Base-by-base conservation (phyloP, 2,329 filamentous ascomycete genomes). In the Gaeumannomyces sp. region DNA sequence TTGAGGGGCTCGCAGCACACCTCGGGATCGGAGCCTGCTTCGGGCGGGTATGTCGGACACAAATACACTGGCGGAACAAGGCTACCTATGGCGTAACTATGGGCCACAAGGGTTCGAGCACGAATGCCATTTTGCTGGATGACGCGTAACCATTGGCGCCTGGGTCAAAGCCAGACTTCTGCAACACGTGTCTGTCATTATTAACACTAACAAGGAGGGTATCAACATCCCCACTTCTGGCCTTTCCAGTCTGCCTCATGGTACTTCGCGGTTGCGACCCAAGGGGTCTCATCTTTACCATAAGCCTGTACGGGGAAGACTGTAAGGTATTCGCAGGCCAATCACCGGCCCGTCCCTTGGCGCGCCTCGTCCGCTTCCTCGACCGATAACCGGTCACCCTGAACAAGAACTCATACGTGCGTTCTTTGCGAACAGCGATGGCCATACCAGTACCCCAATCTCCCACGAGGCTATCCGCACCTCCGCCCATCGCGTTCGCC, bases 401-500 rank as follows among this genome's bases (percentile, higher is more conserved):
- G 74, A 93, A 94, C 1, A 85, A 1, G 86, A 86, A 1, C 89
- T 78, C 89, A 96, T 95, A 7, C 74, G 72, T 0, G 81, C 80
- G 0, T 73, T 74, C 29, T 80, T 75, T 11, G 76, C 75, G 35
- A 84, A 79, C 25, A 89, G 72, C 10, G 76, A 85, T 0, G 93
- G 92, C 91, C 92, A 96, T 0, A 96, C 83, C 60, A 96, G 73
- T 1, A 97, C 91, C 0, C 93, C 93, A 38, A 92, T 84, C 74
- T 97, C 93, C 79, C 89, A 97, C 35, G 91, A 95, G 65, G 89
- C 87, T 33, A 96, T 85, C 50, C 88, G 83, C 35, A 92, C 78
- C 70, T 91, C n/a, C 84, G 0, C 85, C 85, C 0, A 80, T 78
- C 14, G 79, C 74, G 67, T 83, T 85, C 1, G 73, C 74, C 3